Evolutionary conservation across 495 filamentous ascomycete species (phyloP), one percentile per base, ranked within the genome.

Genomic region (Xylaria intraflava): DNA sequence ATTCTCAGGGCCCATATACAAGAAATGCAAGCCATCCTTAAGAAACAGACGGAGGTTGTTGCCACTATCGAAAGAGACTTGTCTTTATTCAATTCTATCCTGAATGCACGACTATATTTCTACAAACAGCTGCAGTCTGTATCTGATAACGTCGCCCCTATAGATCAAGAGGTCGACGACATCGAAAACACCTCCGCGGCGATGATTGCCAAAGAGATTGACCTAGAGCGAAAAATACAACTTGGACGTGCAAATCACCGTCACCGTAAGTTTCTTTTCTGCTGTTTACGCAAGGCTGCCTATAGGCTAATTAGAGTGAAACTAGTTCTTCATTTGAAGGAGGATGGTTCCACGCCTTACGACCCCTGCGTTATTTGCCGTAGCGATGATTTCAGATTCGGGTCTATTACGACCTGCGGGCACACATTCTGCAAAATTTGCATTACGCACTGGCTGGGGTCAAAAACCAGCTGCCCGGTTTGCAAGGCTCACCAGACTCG

Each of bases 391-490:
- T 90, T 95, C 64, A 85, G 86, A 60, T 69, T 79, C 39, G 93
- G 92, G 39, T 84, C 91, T 26, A 73, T 98, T 61, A 96, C 92
- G 1, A 78, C 85, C 2, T 98, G 92, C 67, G 92, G 92, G 0
- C 92, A 98, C 61, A 81, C 86, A 51, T 96, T 87, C 61, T 96
- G 92, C 70, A 87, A 84, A 50, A 86, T 87, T 29, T 98, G 93
- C 67, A 81, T 96, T 26, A 70, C 72, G 3, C 49, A 80, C 8
- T 98, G 93, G 92, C 87, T 84, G 70, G 69, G 69, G 20, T 47
- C 70, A 74, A 46, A 62, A n/a, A 77, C 85, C 49, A 74, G 65
- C 14, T 94, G 89, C 57, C 88, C 88, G 0, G 74, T 86, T 2
- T 97, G 92, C 76, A 94, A 92, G 55, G 75, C 72, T 42, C 69